Evolutionary conservation across 768 basidiomycete species (phyloP).

Genomic region (Tulasnella sp.): DNA sequence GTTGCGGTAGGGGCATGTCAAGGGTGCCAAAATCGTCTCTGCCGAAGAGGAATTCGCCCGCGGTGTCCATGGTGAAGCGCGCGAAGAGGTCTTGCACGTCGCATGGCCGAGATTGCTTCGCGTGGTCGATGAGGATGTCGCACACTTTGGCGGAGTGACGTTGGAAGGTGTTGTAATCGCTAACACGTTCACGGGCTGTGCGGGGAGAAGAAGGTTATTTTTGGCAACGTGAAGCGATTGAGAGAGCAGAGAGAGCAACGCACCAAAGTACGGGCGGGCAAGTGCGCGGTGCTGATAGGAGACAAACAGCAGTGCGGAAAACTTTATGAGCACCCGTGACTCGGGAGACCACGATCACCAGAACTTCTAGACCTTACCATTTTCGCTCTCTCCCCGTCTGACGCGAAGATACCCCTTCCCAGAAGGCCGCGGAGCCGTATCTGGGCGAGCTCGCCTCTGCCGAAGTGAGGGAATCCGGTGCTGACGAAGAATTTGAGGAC

Average conservation of each 20-base stretch:
- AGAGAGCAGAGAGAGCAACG: background rate
- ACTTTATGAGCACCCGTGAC: background rate
- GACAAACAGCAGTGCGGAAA: background rate
- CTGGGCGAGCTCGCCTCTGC: constrained; percentile 32
- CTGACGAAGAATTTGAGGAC: constrained; percentile 28
- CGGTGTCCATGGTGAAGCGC: constrained; percentile 31
- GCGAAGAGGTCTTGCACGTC: constrained; percentile 31
- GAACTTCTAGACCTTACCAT: constrained; percentile 32
- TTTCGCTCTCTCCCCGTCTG: constrained; percentile 37
- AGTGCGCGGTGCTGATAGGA: constrained; percentile 35
- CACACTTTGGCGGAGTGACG: constrained; percentile 32
- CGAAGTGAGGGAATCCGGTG: constrained; percentile 29
- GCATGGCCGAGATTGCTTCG: constrained; percentile 32
- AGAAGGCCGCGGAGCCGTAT: constrained; percentile 35
- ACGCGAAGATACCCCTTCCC: constrained; percentile 40
- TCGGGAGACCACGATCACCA: background rate
- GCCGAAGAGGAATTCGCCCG: constrained; percentile 30
- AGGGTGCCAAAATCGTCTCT: constrained; percentile 19
- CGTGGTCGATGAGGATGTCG: constrained; percentile 26
- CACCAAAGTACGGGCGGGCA: constrained; percentile 38
- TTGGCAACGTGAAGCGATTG: background rate
- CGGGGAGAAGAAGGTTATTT: constrained; percentile 30
- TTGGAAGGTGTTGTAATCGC: constrained; percentile 32
- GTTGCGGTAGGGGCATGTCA: constrained; percentile 16
- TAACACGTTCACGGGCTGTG: constrained; percentile 32